Evolutionary conservation across 139 green algal genomes (phyloP), one percentile per base, ranked within the genome.

Genomic region (Chlorella vulgaris): DNA sequence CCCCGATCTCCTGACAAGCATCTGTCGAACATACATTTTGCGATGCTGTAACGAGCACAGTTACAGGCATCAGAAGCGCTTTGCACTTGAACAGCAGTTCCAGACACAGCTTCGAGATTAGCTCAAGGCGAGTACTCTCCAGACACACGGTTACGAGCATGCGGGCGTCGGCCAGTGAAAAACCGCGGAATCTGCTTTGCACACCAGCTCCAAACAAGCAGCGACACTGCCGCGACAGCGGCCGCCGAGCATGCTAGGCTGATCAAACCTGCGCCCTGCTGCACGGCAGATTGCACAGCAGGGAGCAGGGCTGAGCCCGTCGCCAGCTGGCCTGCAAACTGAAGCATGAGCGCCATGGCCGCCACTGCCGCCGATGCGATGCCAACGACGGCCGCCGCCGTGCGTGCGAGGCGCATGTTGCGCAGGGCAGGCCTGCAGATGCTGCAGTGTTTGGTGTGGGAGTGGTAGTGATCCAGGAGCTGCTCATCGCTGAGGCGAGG

Each of bases 401-500:
- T 36, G 10, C 50, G 67, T 0, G 81, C 71, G 26, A 76, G 15
- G 24, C 51, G 68, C 65, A 86, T 7, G 31, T 70, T 51, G 21
- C 47, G 55, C 47, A 80, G 62, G 5, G 74, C 74, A 1, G 50
- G 43, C 42, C 22, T 35, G 78, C 82, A 86, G 26, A 73, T 51
- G 36, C 4, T n/a, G 74, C 82, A 86, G n/a, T 35, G 61, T 63
- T 78, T 39, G 22, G 65, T 81, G 74, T 86, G 82, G 50, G n/a
- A 36, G 50, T 86, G 65, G 65, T 60, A 86, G 71, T 86, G 82
- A 47, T 86, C 82, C n/a, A 86, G 75, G 10, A 86, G 82, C 74
- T 79, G 33, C 13, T 58, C 35, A 15, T 69, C 39, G 5, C 31
- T 38, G 36, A 78, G 78, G 22, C 78, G 66, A 18, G 67, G 66